Conservation (phyloP, 345 rosid species). For the Cardamine resedifolia region DNA sequence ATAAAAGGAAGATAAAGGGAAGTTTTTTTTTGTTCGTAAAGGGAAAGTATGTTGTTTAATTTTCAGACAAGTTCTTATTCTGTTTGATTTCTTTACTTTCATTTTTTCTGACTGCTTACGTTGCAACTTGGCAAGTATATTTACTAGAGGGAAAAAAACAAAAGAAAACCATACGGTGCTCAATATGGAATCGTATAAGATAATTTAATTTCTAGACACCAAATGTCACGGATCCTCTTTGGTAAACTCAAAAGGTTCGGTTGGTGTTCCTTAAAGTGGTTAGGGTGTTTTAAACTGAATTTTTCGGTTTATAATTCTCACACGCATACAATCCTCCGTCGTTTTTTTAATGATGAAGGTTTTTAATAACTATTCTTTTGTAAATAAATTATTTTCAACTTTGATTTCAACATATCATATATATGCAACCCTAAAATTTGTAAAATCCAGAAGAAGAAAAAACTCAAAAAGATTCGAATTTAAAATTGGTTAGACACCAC, state of each 20-base stretch:
- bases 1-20: background rate
- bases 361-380: background rate
- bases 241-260: background rate
- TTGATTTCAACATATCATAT: background rate
- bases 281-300: background rate
- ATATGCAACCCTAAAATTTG: background rate
- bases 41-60: background rate
- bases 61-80: background rate
- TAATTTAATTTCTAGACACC: constrained; percentile 1
- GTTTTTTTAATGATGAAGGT: background rate
- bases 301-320: background rate
- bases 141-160: background rate
- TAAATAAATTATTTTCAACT: background rate
- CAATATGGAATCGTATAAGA: background rate
- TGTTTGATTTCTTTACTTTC: background rate
- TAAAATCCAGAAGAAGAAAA: background rate
- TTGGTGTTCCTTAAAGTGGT: background rate
- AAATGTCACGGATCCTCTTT: constrained; percentile 15
- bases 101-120: background rate
- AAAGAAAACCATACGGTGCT: background rate
- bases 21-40: background rate
- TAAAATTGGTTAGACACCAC: background rate
- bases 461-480: background rate
- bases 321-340: background rate
- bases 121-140: constrained; percentile 17